phyloP scores from a whole-genome alignment of 345 rosid species.

The Bretschneidera sinensis region DNA sequence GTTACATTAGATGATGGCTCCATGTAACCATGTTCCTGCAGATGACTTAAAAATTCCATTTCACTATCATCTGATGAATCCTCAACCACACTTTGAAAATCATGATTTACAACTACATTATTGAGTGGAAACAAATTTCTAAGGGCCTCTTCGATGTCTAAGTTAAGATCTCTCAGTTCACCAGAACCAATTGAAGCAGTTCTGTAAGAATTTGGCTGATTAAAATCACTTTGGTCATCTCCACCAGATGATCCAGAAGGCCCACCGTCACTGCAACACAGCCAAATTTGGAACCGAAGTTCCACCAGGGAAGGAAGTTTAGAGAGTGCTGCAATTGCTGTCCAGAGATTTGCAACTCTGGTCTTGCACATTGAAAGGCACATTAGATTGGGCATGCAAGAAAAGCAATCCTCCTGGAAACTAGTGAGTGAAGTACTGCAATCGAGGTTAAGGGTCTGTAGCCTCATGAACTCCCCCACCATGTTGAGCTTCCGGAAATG shows the following conservation, averaged over 20 bases:
- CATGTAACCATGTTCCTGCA: slow-evolving; percentile 36
- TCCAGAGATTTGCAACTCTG: slow-evolving; percentile 79
- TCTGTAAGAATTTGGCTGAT: slow-evolving; percentile 21
- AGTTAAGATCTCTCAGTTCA: slow-evolving; percentile 28
- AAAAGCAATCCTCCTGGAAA: slow-evolving; percentile 78
- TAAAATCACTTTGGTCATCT: slow-evolving; percentile 26
- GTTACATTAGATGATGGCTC: slow-evolving; percentile 29
- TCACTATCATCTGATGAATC: slow-evolving; percentile 61
- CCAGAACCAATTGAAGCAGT: slow-evolving; percentile 19
- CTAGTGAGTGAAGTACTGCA: slow-evolving; percentile 50
- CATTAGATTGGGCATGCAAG: slow-evolving; percentile 73
- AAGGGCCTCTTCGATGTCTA: slow-evolving; percentile 35
- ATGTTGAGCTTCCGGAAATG: slow-evolving; percentile 71
- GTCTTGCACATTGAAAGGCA: slow-evolving; percentile 85
- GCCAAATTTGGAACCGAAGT: slow-evolving; percentile 73
- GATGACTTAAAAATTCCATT: slow-evolving; percentile 46
- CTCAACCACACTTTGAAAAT: slow-evolving; percentile 28
- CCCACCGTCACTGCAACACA: slow-evolving; percentile 50
- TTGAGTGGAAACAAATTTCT: slow-evolving; percentile 30
- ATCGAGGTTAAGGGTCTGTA: slow-evolving; percentile 75
- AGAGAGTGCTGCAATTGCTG: slow-evolving; percentile 66
- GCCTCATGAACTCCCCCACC: slow-evolving; percentile 57
- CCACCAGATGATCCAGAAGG: slow-evolving; percentile 32
- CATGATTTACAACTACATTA: slow-evolving; percentile 22
- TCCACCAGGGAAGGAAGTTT: slow-evolving; percentile 64